Evolutionary conservation across 805 yeast genomes (phyloP).

Genomic region (Wickerhamomyces hampshirensis): DNA sequence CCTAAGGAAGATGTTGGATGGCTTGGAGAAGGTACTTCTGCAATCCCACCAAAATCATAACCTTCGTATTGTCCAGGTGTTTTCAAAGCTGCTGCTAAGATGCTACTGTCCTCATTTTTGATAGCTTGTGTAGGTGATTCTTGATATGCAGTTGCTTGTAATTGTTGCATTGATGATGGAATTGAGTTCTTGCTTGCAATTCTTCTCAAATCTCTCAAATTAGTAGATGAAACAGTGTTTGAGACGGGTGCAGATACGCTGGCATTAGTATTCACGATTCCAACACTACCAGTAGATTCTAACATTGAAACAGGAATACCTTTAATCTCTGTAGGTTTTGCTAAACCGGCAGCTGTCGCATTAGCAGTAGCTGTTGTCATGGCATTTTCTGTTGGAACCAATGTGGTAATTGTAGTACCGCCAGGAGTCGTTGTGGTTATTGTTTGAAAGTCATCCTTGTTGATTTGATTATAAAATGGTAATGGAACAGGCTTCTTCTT

Average conservation of each 20-base stretch:
- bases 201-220: constrained; percentile 12
- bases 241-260: not conserved
- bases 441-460: constrained; percentile 82
- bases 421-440: constrained; percentile 84
- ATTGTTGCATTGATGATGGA: constrained; percentile 1
- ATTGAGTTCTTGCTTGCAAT: constrained; percentile 16
- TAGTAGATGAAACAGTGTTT: constrained; percentile 1
- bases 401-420: constrained; percentile 86
- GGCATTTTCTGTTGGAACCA: constrained; percentile 83
- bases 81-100: too few relatives aligned
- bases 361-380: constrained; percentile 54
- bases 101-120: too few relatives aligned
- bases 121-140: too few relatives aligned
- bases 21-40: constrained; percentile 7
- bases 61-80: too few relatives aligned
- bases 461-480: constrained; percentile 87
- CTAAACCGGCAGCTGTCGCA: constrained; percentile 51
- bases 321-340: constrained; percentile 54
- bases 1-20: constrained; percentile 7
- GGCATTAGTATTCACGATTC: constrained; percentile 11
- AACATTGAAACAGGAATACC: constrained; percentile 70
- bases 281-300: constrained; percentile 73
- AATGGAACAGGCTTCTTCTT: constrained; percentile 43
- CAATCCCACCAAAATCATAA: constrained; percentile 15
- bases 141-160: constrained; percentile 5